Base-by-base conservation (phyloP, 2,329 filamentous ascomycete species). In the Epichloe glyceriae region DNA sequence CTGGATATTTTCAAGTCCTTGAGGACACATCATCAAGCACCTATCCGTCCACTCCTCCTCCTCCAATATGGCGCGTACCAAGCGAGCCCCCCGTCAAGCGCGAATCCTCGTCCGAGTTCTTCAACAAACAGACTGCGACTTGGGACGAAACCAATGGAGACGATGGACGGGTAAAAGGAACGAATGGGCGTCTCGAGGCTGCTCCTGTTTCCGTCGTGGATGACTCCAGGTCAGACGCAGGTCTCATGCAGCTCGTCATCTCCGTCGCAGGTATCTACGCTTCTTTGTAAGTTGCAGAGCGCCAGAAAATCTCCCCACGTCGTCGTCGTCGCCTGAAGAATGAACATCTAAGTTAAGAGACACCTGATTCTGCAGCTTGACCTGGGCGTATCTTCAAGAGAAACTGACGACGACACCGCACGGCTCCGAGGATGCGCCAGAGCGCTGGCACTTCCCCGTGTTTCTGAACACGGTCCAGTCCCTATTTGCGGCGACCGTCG, bases 401-500 rank as follows among this genome's bases (percentile, higher is more conserved):
- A 89, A 93, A 61, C 88, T 98, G 62, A 97, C 93, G 30, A 98
- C 93, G 14, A 97, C 89, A 11, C 77, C 82, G 7, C 93, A 97
- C 69, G 85, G 85, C 52, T 70, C 83, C 20, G 64, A 72, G 4
- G 67, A 75, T 50, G 69, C 75, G 33, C 80, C 79, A 42, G 83
- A 94, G 66, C 82, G 87, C 60, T 98, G 95, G 78, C 88, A 85
- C 57, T 96, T 89, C 68, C 86, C 93, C 51, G 83, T 98, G 62
- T 91, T 97, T 66, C 82, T 98, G 60, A 96, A 97, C 70, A 97
- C 93, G 5, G 82, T 97, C 54, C 93, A 98, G 70, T 95, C 91
- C 37, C 72, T 84, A 60, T 91, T 96, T 66, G 91, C 91, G 15
- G 88, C 88, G 38, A 71, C 84, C 7, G 86, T 86, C 7, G 93